These are phyloP conservation scores for Trichophyton rubrum DNA, from an alignment of 2,329 filamentous ascomycete genomes.

Conservation along the genomic window DNA sequence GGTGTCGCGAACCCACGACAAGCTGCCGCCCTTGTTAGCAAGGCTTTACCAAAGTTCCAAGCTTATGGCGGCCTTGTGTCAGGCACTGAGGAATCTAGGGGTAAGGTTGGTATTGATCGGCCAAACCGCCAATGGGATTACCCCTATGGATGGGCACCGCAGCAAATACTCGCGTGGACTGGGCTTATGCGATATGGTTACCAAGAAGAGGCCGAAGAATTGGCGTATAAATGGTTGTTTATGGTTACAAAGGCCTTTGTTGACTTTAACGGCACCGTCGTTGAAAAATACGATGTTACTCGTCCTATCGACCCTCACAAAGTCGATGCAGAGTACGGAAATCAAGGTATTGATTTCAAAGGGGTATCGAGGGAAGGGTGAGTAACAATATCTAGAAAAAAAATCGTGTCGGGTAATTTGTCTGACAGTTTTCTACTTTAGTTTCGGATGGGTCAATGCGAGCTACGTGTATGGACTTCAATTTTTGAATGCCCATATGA, in stretches of 20 bases:
- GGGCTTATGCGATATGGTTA: slow-evolving; percentile 86
- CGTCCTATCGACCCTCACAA: slow-evolving; percentile 78
- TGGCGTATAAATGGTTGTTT: slow-evolving; percentile 93
- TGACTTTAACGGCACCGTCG: slow-evolving; percentile 94
- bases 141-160: slow-evolving; percentile 94
- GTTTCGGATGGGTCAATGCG: slow-evolving; percentile 98
- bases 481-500: slow-evolving; percentile 78
- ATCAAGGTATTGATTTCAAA: slow-evolving; percentile 91
- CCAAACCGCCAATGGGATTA: slow-evolving; percentile 98
- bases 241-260: slow-evolving; percentile 99
- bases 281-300: slow-evolving; percentile 98
- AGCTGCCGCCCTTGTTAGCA: slow-evolving; percentile 68
- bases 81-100: slow-evolving; percentile 80
- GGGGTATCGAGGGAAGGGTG: slow-evolving; percentile 92
- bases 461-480: slow-evolving; percentile 91
- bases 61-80: slow-evolving; percentile 76
- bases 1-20: slow-evolving; percentile 75
- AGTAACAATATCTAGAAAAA: slow-evolving; percentile 25
- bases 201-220: slow-evolving; percentile 70
- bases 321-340: slow-evolving; percentile 94
- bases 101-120: slow-evolving; percentile 61
- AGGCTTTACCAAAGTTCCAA: slow-evolving; percentile 77
- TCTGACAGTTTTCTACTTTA: slow-evolving; percentile 26
- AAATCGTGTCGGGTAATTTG: background rate
- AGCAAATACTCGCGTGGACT: slow-evolving; percentile 97